Conservation (phyloP, 805 yeast genomes). For the Wickerhamiella shivajii region DNA sequence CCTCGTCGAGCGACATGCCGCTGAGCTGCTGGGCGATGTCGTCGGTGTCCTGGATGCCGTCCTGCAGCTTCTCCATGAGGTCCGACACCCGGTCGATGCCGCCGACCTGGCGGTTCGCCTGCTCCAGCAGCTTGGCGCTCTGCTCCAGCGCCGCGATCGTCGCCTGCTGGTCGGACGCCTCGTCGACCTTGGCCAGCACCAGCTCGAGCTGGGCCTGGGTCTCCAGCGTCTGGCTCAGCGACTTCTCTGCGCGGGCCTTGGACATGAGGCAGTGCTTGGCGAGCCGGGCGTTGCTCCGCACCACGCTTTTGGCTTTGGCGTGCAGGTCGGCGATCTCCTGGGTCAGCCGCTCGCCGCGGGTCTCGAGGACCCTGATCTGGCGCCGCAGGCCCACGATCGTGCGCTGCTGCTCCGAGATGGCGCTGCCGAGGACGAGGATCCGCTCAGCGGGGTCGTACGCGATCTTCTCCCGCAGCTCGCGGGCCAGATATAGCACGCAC, state of each 20-base stretch:
- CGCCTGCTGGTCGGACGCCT: slow-evolving; percentile 29
- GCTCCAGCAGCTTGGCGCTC: slow-evolving; percentile 26
- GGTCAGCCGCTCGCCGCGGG: slow-evolving; percentile 4
- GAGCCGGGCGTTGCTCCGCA: slow-evolving; percentile 9
- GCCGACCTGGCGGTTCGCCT: slow-evolving; percentile 30
- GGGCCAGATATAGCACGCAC: slow-evolving; percentile 16
- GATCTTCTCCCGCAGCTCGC: slow-evolving; percentile 15
- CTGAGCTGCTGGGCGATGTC: slow-evolving; percentile 27
- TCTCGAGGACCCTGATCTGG: slow-evolving; percentile 6
- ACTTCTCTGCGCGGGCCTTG: slow-evolving; percentile 18
- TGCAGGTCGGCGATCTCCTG: slow-evolving; percentile 8
- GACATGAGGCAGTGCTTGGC: slow-evolving; percentile 11
- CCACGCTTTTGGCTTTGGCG: slow-evolving; percentile 11
- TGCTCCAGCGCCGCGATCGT: slow-evolving; percentile 27
- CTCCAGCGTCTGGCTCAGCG: slow-evolving; percentile 21
- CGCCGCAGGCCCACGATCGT: slow-evolving; percentile 16
- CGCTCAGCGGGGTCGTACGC: slow-evolving; percentile 10
- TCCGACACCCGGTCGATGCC: slow-evolving; percentile 32
- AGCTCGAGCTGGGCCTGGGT: slow-evolving; percentile 28
- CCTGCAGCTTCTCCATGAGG: slow-evolving; percentile 29
- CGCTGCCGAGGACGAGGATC: slow-evolving; percentile 14
- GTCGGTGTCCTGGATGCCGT: slow-evolving; percentile 27
- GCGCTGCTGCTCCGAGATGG: slow-evolving; percentile 15
- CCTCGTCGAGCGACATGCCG: slow-evolving; percentile 20
- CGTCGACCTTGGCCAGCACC: slow-evolving; percentile 30